Percentiles rank a stretch among this genome's conserved stretches.
These are phyloP conservation scores for Pythium coloratum DNA, from an alignment of 352 stramenopile genomes.

Conservation along the genomic window DNA sequence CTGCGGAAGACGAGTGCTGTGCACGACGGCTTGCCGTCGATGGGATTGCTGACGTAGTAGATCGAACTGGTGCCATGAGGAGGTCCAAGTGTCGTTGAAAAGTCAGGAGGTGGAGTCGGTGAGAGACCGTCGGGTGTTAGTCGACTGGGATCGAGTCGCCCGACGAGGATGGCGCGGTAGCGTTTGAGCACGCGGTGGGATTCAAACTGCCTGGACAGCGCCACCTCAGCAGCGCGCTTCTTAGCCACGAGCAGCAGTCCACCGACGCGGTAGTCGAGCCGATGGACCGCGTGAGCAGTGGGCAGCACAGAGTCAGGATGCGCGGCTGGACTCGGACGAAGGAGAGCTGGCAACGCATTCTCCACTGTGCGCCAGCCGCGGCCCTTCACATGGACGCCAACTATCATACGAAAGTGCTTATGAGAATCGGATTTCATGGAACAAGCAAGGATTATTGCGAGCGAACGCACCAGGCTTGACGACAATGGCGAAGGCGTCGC, in stretches of 20 bases:
- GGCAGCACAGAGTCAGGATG: slow-evolving; percentile 15
- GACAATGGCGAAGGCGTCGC: slow-evolving; percentile 43
- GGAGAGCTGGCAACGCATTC: slow-evolving; percentile 40
- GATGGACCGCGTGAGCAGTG: slow-evolving; percentile 50
- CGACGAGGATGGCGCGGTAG: slow-evolving; percentile 58
- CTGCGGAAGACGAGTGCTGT: slow-evolving; percentile 14
- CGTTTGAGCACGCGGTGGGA: slow-evolving; percentile 44
- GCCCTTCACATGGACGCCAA: slow-evolving; percentile 65
- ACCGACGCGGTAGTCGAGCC: slow-evolving; percentile 60
- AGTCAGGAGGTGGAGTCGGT: neutral
- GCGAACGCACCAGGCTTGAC: slow-evolving; percentile 46
- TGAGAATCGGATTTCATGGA: neutral
- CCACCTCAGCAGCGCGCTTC: slow-evolving; percentile 43
- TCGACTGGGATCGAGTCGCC: slow-evolving; percentile 21
- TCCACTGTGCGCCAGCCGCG: slow-evolving; percentile 48
- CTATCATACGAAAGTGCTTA: slow-evolving; percentile 13
- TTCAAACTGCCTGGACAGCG: slow-evolving; percentile 49
- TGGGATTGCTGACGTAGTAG: slow-evolving; percentile 8
- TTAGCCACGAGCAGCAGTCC: slow-evolving; percentile 65
- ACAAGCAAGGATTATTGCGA: too few relatives aligned
- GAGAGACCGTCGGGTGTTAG: neutral
- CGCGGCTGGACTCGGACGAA: slow-evolving; percentile 14
- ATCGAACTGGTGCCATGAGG: neutral
- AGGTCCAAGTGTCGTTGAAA: neutral
- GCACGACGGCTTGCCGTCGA: slow-evolving; percentile 19